phyloP scores from a whole-genome alignment of 78 protist species.

The Mastigamoeba balamuthi region DNA sequence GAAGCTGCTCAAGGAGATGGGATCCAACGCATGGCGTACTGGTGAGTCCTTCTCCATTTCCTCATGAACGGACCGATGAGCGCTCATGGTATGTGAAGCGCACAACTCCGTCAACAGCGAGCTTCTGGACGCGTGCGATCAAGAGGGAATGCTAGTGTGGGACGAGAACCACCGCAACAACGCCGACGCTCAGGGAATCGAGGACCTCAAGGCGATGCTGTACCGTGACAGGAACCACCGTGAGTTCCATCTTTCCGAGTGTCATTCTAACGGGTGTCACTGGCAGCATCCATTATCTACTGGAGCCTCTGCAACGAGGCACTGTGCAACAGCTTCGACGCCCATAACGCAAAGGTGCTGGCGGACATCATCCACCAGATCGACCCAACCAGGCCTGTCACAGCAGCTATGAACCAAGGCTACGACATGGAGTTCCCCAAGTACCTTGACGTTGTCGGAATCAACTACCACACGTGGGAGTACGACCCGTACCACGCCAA shows the following conservation, averaged over 20 bases:
- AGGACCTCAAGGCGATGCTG: background rate
- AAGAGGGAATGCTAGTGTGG: background rate
- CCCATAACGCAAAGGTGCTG: background rate
- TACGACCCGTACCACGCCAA: background rate
- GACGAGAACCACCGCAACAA: background rate
- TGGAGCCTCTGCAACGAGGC: background rate
- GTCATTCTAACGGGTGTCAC: background rate
- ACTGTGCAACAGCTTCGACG: background rate
- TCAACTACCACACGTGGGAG: background rate
- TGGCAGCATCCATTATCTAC: background rate
- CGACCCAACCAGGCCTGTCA: constrained; percentile 3
- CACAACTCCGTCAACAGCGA: background rate
- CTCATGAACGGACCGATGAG: too few species aligned
- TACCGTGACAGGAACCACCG: background rate
- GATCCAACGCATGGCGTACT: background rate
- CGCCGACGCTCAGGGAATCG: background rate
- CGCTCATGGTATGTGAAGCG: background rate
- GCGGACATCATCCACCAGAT: background rate
- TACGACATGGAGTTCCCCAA: background rate
- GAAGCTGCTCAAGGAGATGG: background rate
- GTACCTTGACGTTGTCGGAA: background rate
- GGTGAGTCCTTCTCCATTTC: background rate
- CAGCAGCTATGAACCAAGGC: background rate
- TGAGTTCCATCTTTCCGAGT: background rate
- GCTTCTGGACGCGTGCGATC: background rate